Conservation (phyloP, 352 stramenopile genomes). For the Phytophthora pisi region DNA sequence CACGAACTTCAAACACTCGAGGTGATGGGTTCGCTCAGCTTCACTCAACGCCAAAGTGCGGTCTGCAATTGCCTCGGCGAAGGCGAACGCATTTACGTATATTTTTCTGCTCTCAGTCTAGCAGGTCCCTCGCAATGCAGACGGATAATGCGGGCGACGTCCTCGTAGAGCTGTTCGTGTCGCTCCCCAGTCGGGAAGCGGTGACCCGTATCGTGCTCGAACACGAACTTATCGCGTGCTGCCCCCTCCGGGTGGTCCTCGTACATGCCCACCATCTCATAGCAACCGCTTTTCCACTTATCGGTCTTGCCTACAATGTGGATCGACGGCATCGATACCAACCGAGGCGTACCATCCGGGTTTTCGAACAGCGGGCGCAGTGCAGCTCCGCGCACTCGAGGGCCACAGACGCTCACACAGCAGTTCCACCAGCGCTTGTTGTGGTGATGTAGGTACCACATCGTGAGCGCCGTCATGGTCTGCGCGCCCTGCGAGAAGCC, state of each 20-base stretch:
- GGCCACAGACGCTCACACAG: conserved; percentile 50
- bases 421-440: conserved; percentile 53
- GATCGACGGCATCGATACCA: conserved; percentile 63
- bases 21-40: not conserved
- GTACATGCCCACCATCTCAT: conserved; percentile 53
- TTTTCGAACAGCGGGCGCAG: conserved; percentile 50
- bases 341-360: conserved; percentile 28
- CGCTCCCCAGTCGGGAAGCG: conserved; percentile 42
- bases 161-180: conserved; percentile 39
- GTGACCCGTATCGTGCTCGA: conserved; percentile 52
- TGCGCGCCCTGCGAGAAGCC: conserved; percentile 75
- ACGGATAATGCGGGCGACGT: conserved; percentile 35
- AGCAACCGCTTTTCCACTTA: conserved; percentile 42
- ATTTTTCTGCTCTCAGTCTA: not conserved
- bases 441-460: conserved; percentile 45
- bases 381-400: conserved; percentile 30
- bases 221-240: conserved; percentile 40
- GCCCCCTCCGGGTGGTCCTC: conserved; percentile 27
- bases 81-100: not conserved
- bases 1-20: not conserved
- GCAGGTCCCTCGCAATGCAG: conserved; percentile 28
- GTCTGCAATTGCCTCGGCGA: not conserved
- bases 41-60: not conserved
- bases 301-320: conserved; percentile 70
- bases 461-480: conserved; percentile 50